Evolutionary conservation across 1,284 basidiomycete species (phyloP).

Genomic region (Singerocomus rubriflavus): DNA sequence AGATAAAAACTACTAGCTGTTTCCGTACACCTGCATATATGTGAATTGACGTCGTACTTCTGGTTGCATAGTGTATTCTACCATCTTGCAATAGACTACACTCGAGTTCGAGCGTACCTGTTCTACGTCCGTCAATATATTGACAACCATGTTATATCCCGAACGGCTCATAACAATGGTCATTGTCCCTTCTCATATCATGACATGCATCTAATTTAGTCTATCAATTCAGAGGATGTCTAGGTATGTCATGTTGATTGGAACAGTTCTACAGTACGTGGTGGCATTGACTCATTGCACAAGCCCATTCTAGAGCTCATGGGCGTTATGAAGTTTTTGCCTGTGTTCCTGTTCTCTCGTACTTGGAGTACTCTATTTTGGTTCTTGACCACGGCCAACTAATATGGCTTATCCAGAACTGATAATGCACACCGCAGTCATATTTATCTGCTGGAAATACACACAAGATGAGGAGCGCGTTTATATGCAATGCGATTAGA

Average conservation of each 20-base stretch:
- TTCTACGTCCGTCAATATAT: not conserved
- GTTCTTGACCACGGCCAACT: not conserved
- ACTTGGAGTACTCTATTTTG: not conserved
- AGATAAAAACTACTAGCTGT: conserved; percentile 23
- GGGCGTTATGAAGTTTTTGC: no score
- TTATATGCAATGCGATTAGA: no score
- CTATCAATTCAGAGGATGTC: not conserved
- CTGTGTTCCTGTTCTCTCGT: not conserved
- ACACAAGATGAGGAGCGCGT: no score
- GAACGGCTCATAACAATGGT: not conserved
- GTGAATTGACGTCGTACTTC: conserved; percentile 2
- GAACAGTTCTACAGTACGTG: no score
- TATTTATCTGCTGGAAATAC: no score
- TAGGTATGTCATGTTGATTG: conserved; percentile 6
- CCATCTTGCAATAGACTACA: not conserved
- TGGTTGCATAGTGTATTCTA: not conserved
- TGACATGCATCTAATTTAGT: not conserved
- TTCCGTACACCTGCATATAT: conserved; percentile 5
- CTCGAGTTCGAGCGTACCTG: not conserved
- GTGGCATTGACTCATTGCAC: no score
- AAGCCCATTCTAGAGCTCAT: no score
- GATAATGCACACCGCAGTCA: no score
- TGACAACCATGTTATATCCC: not conserved
- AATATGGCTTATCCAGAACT: no score
- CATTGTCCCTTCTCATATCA: not conserved